Evolutionary conservation across 1,284 basidiomycete species (phyloP), one percentile per base, ranked within the genome.

Genomic region (Agaricales sp.): DNA sequence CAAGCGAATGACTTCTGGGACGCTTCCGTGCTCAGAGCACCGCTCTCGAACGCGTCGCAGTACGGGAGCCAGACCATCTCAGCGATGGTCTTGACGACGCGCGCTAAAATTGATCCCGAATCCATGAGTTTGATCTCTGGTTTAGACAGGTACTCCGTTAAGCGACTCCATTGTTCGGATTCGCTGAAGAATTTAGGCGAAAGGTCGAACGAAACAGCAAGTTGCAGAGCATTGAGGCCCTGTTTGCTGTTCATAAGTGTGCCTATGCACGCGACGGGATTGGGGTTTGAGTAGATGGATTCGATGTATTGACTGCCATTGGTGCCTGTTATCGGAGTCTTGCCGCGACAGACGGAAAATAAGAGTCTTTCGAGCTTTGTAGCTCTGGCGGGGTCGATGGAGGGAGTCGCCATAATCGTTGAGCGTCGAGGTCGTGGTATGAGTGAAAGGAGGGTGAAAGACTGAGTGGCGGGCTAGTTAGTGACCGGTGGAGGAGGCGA

Each of bases 61-160:
- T 76, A 73, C 4, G 63, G 55, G 39, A 57, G 56, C 75, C 76
- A 80, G 54, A 80, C 79, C 30, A 78, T 65, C 1, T 77, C 67
- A 2, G 74, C 67, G 14, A 82, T 70, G 0, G 56, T 58, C 18
- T 58, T 41, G 18, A 82, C 46, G n/a, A 77, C 54, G 39, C 63
- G 57, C 12, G 60, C 50, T 2, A 82, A 59, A 37, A 72, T 68
- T 1, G 61, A 61, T 13, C 65, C 67, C 48, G 19, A 16, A 18
- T n/a, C 39, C 8, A 77, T 61, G 13, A 48, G 54, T 44, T 55
- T 60, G 18, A 72, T 56, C 21, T 62, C 64, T 4, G 65, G 73
- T 19, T 59, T 51, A 44, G 61, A 63, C 0, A 82, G 57, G 54
- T 69, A 80, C 0, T 47, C 23, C 2, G 81, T 54, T 4, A 77